Evolutionary conservation across 2,329 filamentous ascomycete genomes (phyloP).

Genomic region (Phoma herbarum): DNA sequence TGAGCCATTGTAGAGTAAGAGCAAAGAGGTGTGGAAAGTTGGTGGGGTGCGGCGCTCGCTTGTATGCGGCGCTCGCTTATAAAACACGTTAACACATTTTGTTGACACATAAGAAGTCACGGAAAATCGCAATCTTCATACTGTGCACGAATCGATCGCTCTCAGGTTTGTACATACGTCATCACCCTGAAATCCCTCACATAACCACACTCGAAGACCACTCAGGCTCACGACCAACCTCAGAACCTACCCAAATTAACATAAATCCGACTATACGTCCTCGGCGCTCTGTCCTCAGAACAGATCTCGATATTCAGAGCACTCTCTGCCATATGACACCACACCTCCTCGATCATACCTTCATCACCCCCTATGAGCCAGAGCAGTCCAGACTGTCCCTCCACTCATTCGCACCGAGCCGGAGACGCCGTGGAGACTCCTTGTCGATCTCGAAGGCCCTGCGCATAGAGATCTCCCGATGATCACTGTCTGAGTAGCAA

Average conservation of each 20-base stretch:
- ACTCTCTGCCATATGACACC: background rate
- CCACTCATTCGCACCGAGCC: constrained; percentile 1
- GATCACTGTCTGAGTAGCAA: constrained; percentile 1
- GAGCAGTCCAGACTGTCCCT: background rate
- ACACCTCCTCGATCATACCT: background rate
- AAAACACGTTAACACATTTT: too few relatives aligned
- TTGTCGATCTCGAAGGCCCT: background rate
- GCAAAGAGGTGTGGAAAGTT: too few relatives aligned
- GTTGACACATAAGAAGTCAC: too few relatives aligned
- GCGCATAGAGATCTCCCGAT: background rate
- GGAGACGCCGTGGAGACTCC: background rate
- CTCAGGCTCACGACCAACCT: background rate
- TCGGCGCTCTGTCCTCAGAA: background rate
- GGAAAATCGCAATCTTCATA: too few relatives aligned
- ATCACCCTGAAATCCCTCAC: background rate
- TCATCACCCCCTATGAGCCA: background rate
- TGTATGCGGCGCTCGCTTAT: too few relatives aligned
- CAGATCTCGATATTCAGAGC: background rate
- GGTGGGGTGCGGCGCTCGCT: too few relatives aligned
- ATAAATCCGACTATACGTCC: background rate
- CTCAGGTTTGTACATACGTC: background rate
- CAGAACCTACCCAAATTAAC: background rate
- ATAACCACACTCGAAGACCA: background rate
- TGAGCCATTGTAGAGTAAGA: too few relatives aligned
- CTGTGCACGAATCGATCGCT: too few relatives aligned